These are phyloP conservation scores for Saitozyma sp. DNA, from an alignment of 768 basidiomycete species.

Conservation along the genomic window DNA sequence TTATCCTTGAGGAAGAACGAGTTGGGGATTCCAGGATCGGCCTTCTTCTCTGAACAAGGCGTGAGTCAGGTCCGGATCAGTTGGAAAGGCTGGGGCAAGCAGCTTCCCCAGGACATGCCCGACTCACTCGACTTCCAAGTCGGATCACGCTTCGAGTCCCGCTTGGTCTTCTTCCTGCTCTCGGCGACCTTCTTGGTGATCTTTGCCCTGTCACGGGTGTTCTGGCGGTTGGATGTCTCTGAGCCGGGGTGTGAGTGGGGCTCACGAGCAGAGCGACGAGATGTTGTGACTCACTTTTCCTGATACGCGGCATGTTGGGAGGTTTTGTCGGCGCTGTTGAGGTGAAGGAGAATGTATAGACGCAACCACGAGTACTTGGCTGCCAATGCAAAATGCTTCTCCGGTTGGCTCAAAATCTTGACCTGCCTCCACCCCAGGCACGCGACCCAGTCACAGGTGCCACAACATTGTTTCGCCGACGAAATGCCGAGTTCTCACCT, in stretches of 20 bases:
- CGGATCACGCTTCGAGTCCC: slow-evolving; percentile 71
- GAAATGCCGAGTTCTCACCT: too few species aligned
- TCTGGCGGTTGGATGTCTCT: slow-evolving; percentile 82
- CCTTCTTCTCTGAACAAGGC: slow-evolving; percentile 59
- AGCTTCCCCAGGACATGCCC: slow-evolving; percentile 34
- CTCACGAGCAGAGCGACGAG: background rate
- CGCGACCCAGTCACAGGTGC: background rate
- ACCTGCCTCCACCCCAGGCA: background rate
- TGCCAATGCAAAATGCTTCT: background rate
- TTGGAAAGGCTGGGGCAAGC: background rate
- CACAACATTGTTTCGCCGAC: background rate
- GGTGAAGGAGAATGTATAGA: background rate
- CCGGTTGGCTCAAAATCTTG: slow-evolving; percentile 1
- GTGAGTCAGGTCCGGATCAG: background rate
- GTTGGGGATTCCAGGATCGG: slow-evolving; percentile 92
- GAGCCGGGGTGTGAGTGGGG: slow-evolving; percentile 3
- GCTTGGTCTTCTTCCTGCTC: slow-evolving; percentile 71
- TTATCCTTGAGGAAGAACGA: slow-evolving; percentile 92
- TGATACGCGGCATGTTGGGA: slow-evolving; percentile 45
- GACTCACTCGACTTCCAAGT: slow-evolving; percentile 82
- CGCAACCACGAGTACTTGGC: background rate
- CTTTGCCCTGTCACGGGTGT: slow-evolving; percentile 71
- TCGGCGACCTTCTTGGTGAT: slow-evolving; percentile 75
- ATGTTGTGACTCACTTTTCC: slow-evolving; percentile 44
- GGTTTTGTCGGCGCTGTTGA: background rate